Base-by-base conservation (phyloP, 208 protist genomes). In the Trypanosoma lewisi region DNA sequence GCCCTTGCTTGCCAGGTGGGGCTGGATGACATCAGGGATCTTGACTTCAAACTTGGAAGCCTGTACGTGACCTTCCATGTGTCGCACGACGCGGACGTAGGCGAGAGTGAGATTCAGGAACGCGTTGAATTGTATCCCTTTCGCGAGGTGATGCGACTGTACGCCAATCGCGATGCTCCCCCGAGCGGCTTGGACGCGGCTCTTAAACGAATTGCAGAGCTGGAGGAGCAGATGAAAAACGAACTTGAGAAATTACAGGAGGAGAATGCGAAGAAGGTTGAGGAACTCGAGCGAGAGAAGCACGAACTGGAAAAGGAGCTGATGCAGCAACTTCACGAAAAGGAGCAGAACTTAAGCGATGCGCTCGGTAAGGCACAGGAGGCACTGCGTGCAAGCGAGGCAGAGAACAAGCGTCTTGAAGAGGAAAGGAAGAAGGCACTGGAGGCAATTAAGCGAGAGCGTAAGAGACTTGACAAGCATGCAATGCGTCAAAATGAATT, bases 1-100 rank as follows among this genome's bases (percentile, higher is more conserved):
- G 77, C 74, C 44, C 53, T 53, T 7, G 83, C 83, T n/a, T 74
- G 83, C 21, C 39, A 64, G 8, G 75, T 90, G 17, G 49, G 63
- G 19, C 62, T 66, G 50, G 67, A 78, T 11, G 69, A 75, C 31
- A 84, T 93, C 53, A 63, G 48, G 1, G 52, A 72, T 30, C 70
- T 85, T 4, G 67, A 83, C 44, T 75, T 93, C 44, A 75, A 82
- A 41, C 83, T 93, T 28, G 87, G 87, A n/a, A 93, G 87, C 44
- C 69, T 93, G 21, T 86, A 93, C 67, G 87, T 90, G 17, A 89
- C 83, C 12, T 89, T 93, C 54, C 83, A 88, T 44, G 87, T 93
- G 2, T 84, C 81, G 16, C 87, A 93, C 62, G 87, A 89, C 48
- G 81, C 85, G 33, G 80, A 90, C 60, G 73, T 89, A 51, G 73